phyloP scores from a whole-genome alignment of 2,329 filamentous ascomycete species.

The Alternaria dauci region DNA sequence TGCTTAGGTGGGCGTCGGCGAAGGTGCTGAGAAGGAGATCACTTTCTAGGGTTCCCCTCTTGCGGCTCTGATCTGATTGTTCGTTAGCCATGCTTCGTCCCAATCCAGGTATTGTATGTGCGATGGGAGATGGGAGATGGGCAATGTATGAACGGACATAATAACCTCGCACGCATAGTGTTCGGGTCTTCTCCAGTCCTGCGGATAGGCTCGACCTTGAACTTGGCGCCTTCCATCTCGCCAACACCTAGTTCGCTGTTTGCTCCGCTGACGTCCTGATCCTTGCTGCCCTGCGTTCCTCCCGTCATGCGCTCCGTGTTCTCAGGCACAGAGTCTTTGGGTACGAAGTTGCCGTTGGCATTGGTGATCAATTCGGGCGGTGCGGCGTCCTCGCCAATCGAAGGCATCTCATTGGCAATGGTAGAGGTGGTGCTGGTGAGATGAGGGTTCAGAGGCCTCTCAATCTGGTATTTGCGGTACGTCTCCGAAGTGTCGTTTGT shows the following conservation, averaged over 20 bases:
- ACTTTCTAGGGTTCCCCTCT: slow-evolving; percentile 93
- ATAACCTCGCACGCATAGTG: slow-evolving; percentile 88
- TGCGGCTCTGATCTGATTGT: slow-evolving; percentile 86
- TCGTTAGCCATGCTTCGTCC: slow-evolving; percentile 13
- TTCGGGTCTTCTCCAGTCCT: slow-evolving; percentile 81
- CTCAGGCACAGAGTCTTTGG: slow-evolving; percentile 67
- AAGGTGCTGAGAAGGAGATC: slow-evolving; percentile 97
- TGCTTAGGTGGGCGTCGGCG: slow-evolving; percentile 77
- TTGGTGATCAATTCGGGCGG: slow-evolving; percentile 69
- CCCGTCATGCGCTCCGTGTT: slow-evolving; percentile 73
- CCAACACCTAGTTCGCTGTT: slow-evolving; percentile 41
- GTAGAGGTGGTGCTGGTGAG: slow-evolving; percentile 71
- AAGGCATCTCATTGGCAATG: slow-evolving; percentile 69
- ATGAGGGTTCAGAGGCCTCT: slow-evolving; percentile 67
- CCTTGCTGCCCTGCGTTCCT: slow-evolving; percentile 63
- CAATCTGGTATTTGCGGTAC: slow-evolving; percentile 64
- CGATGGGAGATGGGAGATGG: slow-evolving; percentile 1
- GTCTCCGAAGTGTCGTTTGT: slow-evolving; percentile 62
- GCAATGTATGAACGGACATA: slow-evolving; percentile 62
- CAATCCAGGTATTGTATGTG: background rate
- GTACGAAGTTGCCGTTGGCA: slow-evolving; percentile 64
- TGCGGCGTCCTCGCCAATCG: slow-evolving; percentile 63
- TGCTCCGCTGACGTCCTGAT: slow-evolving; percentile 41
- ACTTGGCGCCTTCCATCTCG: slow-evolving; percentile 62
- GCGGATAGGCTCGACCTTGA: slow-evolving; percentile 89